Evolutionary conservation across 352 stramenopile species (phyloP), one percentile per base, ranked within the genome.

Genomic region (Pythium scleroteichum): DNA sequence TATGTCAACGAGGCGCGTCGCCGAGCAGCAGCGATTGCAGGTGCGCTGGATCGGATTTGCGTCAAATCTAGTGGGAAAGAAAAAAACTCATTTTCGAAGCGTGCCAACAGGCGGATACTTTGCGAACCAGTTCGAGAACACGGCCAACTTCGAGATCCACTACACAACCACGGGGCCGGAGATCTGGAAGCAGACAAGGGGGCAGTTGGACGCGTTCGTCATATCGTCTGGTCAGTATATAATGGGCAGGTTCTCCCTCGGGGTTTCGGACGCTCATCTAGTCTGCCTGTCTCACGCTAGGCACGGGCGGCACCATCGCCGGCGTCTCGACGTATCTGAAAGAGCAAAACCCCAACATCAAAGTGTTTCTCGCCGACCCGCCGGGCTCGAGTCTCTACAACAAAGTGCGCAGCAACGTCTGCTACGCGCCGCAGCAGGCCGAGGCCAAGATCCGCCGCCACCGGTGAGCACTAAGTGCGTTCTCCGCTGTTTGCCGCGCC

Each of bases 91-190:
- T 23, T n/a, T n/a, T 54, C n/a, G 4, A 38, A 29, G 38, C 22
- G 33, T 52, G 61, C 13, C 16, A 20, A 1, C 51, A 92, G 87
- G 88, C 24, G 96, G 88, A 8, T 95, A 97, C 54, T 99, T 99
- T 71, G 89, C 97, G 35, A 90, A 99, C 68, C 97, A 99, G 70
- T 99, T 99, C 70, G 97, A 99, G 60, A 99, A 99, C 73, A 78
- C 84, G 22, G 85, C 94, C 26, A 99, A 99, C 79, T 96, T 92
- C 22, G 73, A 94, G 6, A 95, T 88, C 13, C 97, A 99, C 77
- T 98, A 98, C 65, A 52, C 72, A 7, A 92, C 82, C 13, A 99
- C 97, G 0, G 97, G 94, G 0, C 96, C 89, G 1, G 97, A 99
- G 80, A 98, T 99, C 64, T 98, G 88, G 85, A 59, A 68, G 29